Evolutionary conservation across 2,329 filamentous ascomycete species (phyloP), one percentile per base, ranked within the genome.

Genomic region (Claviceps pazoutovae): DNA sequence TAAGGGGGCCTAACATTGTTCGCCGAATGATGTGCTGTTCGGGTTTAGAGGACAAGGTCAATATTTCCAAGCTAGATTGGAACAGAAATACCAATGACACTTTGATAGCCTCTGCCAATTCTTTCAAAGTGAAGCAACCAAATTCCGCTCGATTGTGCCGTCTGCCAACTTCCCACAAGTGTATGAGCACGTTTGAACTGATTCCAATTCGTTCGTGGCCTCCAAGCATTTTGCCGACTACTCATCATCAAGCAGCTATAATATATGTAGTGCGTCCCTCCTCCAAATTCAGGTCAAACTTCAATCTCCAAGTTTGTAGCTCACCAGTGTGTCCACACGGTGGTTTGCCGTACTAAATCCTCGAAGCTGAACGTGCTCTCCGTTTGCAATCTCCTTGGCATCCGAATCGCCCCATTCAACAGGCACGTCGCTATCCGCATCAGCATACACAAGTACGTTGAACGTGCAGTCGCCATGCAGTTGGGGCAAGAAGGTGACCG

Each of bases 391-490:
- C 74, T 98, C 93, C 72, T 95, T 96, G 51, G 91, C 90, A 68
- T 97, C 93, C 59, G 88, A 95, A 71, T 98, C 93, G 46, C 93
- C 93, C 93, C 93, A 98, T 68, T 98, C 93, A 53, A 98, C 84
- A 4, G 93, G 93, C 14, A 98, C 93, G 47, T 97, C 91, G 53
- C 86, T 93, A 68, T 97, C 90, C 17, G 90, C 90, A 65, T 98
- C 91, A 50, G 93, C 93, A 65, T 98, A 98, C 3, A 98, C 93
- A 42, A 98, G 78, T 47, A 98, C 91, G 64, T 98, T 98, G 75
- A 98, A 98, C 11, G 93, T 97, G 74, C 91, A 98, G 67, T 95
- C 87, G 42, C 90, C 90, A 56, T 55, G 63, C 5, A 98, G 79
- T 71, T 97, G 90, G 0, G 93, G 93, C 13, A 98, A 74, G 66